phyloP scores from a whole-genome alignment of 176 grass and related monocot species.

The Avena eriantha region DNA sequence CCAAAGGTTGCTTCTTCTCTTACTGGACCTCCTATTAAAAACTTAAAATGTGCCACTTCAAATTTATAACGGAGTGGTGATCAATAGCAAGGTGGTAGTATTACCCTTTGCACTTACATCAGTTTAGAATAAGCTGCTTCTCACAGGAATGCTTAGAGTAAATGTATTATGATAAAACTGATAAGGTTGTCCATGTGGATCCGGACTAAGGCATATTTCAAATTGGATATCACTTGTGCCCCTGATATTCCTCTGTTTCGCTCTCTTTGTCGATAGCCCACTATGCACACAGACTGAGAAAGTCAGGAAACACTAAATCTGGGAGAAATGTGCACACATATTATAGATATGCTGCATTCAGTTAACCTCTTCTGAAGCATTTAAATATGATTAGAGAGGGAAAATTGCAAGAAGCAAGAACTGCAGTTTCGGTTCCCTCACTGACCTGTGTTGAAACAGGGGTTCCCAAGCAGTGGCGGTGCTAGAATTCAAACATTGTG shows the following conservation, averaged over 20 bases:
- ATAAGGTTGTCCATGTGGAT: neutral
- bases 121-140: neutral
- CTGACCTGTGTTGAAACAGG: neutral
- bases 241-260: neutral
- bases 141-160: slow-evolving; percentile 13
- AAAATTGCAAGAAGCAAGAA: neutral
- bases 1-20: slow-evolving; percentile 65
- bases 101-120: neutral
- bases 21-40: neutral
- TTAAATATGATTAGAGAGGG: neutral
- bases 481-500: too few species aligned
- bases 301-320: neutral
- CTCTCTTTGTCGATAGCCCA: neutral
- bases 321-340: slow-evolving; percentile 15
- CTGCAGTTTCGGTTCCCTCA: neutral
- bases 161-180: slow-evolving; percentile 27
- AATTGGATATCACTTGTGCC: neutral
- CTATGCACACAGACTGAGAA: neutral
- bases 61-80: neutral
- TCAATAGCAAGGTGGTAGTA: slow-evolving; percentile 27
- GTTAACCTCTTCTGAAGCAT: neutral
- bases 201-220: neutral
- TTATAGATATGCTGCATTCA: slow-evolving; percentile 14
- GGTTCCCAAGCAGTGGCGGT: neutral
- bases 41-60: neutral